These are phyloP conservation scores for Calonectria honghensis DNA, from an alignment of 2,329 filamentous ascomycete species.

Conservation along the genomic window DNA sequence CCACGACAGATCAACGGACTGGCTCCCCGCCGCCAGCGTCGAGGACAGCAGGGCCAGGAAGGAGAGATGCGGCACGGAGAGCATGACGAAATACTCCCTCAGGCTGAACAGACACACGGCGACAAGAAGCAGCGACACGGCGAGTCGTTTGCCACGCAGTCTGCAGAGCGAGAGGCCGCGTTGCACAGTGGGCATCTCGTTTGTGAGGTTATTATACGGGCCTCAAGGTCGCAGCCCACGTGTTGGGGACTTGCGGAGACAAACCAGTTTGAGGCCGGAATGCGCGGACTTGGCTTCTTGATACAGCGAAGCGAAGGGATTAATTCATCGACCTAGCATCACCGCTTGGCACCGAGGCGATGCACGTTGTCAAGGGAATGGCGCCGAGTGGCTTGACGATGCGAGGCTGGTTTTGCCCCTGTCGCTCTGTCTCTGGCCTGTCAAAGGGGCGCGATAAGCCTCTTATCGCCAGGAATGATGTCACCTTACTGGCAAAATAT, in stretches of 20 bases:
- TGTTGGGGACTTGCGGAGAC: background rate
- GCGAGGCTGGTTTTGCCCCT: slow-evolving; percentile 11
- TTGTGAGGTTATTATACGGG: slow-evolving; percentile 11
- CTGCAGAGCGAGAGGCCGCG: slow-evolving; percentile 24
- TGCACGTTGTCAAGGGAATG: slow-evolving; percentile 26
- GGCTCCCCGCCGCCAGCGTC: slow-evolving; percentile 31
- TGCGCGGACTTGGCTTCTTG: slow-evolving; percentile 17
- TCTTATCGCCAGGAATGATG: slow-evolving; percentile 15
- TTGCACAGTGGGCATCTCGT: slow-evolving; percentile 6
- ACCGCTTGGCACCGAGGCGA: background rate
- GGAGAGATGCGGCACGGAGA: slow-evolving; percentile 36
- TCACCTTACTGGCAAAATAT: background rate
- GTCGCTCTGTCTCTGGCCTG: slow-evolving; percentile 8
- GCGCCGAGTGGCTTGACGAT: slow-evolving; percentile 23
- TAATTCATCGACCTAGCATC: background rate
- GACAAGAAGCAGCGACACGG: slow-evolving; percentile 34
- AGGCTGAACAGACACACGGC: slow-evolving; percentile 32
- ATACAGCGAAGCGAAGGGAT: slow-evolving; percentile 13
- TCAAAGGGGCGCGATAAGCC: slow-evolving; percentile 1
- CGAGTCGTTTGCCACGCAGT: slow-evolving; percentile 29
- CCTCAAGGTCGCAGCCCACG: slow-evolving; percentile 10
- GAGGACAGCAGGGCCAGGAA: slow-evolving; percentile 45
- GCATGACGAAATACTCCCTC: slow-evolving; percentile 43
- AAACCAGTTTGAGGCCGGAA: slow-evolving; percentile 13
- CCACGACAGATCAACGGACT: slow-evolving; percentile 70